These are phyloP conservation scores for Pseudozyma hubeiensis DNA, from an alignment of 1,284 basidiomycete genomes.

Conservation along the genomic window DNA sequence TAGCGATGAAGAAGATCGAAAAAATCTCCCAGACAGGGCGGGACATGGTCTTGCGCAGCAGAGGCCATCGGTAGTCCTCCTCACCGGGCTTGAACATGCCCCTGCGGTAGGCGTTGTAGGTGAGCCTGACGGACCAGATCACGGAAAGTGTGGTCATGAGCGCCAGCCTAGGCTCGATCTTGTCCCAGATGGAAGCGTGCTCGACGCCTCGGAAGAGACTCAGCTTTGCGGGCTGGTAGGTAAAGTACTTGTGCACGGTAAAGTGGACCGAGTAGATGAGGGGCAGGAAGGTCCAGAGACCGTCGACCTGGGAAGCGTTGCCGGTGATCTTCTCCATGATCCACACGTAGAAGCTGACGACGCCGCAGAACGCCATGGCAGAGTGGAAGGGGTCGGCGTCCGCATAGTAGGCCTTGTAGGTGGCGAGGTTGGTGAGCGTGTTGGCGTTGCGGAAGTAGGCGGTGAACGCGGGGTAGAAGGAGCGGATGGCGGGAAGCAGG, in stretches of 20 bases:
- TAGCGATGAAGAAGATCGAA: constrained; percentile 84
- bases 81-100: constrained; percentile 81
- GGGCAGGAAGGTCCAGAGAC: constrained; percentile 64
- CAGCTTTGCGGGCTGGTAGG: constrained; percentile 46
- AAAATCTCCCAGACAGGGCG: constrained; percentile 80
- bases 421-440: constrained; percentile 31
- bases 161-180: constrained; percentile 66
- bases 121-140: constrained; percentile 73
- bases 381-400: constrained; percentile 57
- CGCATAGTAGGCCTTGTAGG: constrained; percentile 54
- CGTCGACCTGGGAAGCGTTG: constrained; percentile 64
- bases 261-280: constrained; percentile 64
- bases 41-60: constrained; percentile 78
- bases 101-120: constrained; percentile 84
- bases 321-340: constrained; percentile 61
- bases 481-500: constrained; percentile 41
- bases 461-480: constrained; percentile 43
- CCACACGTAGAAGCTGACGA: constrained; percentile 56
- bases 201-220: constrained; percentile 36
- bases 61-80: constrained; percentile 91
- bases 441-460: constrained; percentile 30
- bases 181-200: constrained; percentile 41
- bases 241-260: constrained; percentile 56
- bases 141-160: constrained; percentile 68
- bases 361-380: constrained; percentile 53